Evolutionary conservation across 1,284 basidiomycete species (phyloP).

Genomic region (Neolentinus lepideus): DNA sequence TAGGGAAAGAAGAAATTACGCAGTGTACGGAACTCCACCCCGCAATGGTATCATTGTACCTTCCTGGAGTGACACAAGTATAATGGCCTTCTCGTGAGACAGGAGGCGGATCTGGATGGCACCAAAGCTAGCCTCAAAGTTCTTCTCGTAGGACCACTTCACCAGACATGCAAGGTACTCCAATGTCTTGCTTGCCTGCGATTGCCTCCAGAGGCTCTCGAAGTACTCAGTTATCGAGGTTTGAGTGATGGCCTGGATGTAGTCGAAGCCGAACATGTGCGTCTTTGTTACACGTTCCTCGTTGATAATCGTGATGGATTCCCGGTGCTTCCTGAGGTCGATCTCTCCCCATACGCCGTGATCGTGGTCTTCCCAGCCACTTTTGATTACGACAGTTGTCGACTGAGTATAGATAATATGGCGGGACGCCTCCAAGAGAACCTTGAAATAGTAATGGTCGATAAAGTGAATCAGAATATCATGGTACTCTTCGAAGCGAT

Average conservation of each 20-base stretch:
- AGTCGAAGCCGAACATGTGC: conserved; percentile 22
- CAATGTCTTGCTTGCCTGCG: background rate
- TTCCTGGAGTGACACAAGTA: conserved; percentile 18
- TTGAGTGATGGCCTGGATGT: conserved; percentile 23
- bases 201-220: conserved; percentile 11
- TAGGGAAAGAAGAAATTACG: background rate
- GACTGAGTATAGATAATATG: conserved; percentile 19
- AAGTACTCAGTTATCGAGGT: conserved; percentile 22
- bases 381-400: background rate
- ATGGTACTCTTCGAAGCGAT: conserved; percentile 13
- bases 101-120: conserved; percentile 17
- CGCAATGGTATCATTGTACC: conserved; percentile 16
- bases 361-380: background rate
- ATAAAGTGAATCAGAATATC: conserved; percentile 20
- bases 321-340: background rate
- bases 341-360: conserved; percentile 6
- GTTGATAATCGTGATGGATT: conserved; percentile 7
- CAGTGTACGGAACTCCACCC: background rate
- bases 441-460: conserved; percentile 19
- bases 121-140: conserved; percentile 20
- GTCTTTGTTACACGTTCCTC: conserved; percentile 18
- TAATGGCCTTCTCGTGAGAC: conserved; percentile 18
- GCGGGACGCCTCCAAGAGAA: conserved; percentile 18
- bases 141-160: conserved; percentile 18
- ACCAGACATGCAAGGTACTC: conserved; percentile 9